Base-by-base conservation (phyloP, 2,329 filamentous ascomycete genomes). In the Cercospora sp. region DNA sequence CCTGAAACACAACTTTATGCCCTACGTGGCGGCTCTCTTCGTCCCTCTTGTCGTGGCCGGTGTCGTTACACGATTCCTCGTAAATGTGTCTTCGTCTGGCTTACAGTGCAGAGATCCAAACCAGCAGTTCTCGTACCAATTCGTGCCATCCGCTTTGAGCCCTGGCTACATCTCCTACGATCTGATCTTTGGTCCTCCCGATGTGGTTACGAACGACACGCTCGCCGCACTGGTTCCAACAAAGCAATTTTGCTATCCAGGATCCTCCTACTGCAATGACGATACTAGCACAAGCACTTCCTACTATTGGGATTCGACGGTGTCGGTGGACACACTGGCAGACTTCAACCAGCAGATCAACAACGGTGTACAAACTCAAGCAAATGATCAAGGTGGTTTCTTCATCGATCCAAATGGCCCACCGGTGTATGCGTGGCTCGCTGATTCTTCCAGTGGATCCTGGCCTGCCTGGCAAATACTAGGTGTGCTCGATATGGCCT, bases 31-130 rank as follows among this genome's bases (percentile, higher is more conserved):
- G 3, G 92, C 92, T 0, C 84, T 96, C 33, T 73, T 92, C 1
- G 87, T 97, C 9, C 93, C 93, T 0, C 86, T 97, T 60, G 82
- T 92, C 64, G 91, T 91, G 0, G 90, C 92, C 16, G 92, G 89
- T 0, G 80, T 97, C n/a, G 91, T 92, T 0, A 91, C 89, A 2
- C 83, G 94, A 5, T 93, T 93, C 73, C 63, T 74, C 0, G 60
- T 68, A 8, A 68, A 68, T 28, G 65, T 67, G n/a, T 58, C 45
- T 31, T 40, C 81, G 95, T 16, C 84, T 84, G 59, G 79, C 80
- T 58, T 88, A 87, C 73, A 74, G 78, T 16, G 83, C 82, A 3
- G 81, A 23, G 59, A 70, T 33, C 68, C 68, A 9, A 28, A 63
- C 9, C 31, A 42, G 10, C 33, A 60, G 12, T 18, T 7, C 18